Conservation (phyloP, 2,329 filamentous ascomycete species). For the Epichloe bromicola region DNA sequence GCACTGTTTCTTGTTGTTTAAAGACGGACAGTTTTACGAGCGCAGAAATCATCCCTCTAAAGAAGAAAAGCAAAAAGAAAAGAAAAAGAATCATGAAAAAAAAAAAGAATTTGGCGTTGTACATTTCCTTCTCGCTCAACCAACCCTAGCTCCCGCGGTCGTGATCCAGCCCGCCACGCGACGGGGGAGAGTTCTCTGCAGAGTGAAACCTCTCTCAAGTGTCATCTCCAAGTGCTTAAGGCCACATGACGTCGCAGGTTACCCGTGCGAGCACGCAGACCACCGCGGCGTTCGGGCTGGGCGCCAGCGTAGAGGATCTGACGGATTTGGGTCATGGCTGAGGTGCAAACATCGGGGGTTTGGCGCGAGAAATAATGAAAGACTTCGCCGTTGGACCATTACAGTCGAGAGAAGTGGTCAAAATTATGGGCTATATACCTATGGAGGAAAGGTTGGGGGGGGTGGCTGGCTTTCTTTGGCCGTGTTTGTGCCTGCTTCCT, state of each 20-base stretch:
- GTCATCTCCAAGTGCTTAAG: slow-evolving; percentile 56
- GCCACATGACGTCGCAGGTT: slow-evolving; percentile 50
- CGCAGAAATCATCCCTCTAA: no score
- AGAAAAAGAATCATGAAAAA: slow-evolving; percentile 17
- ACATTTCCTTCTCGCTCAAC: slow-evolving; percentile 40
- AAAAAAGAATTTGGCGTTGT: slow-evolving; percentile 30
- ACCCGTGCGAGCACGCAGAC: slow-evolving; percentile 49
- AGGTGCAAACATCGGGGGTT: slow-evolving; percentile 3
- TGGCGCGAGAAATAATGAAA: slow-evolving; percentile 32
- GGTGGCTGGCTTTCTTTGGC: no score
- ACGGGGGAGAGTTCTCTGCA: slow-evolving; percentile 60
- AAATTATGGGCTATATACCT: slow-evolving; percentile 13
- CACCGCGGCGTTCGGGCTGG: slow-evolving; percentile 58
- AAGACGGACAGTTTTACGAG: neutral
- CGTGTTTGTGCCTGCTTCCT: neutral
- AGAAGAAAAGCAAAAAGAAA: neutral
- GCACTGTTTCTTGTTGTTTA: no score
- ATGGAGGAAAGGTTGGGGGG: neutral
- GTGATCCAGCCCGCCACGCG: slow-evolving; percentile 58
- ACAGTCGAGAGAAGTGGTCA: slow-evolving; percentile 32
- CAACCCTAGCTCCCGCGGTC: slow-evolving; percentile 47
- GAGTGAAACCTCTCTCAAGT: slow-evolving; percentile 61
- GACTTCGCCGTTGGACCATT: slow-evolving; percentile 50
- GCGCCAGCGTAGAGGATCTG: slow-evolving; percentile 43
- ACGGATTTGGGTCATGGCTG: slow-evolving; percentile 40